A percentile compares a stretch with the other conserved stretches of the same genome.
phyloP scores from a whole-genome alignment of 441 rosid genomes.

The Euphorbia celastroides region DNA sequence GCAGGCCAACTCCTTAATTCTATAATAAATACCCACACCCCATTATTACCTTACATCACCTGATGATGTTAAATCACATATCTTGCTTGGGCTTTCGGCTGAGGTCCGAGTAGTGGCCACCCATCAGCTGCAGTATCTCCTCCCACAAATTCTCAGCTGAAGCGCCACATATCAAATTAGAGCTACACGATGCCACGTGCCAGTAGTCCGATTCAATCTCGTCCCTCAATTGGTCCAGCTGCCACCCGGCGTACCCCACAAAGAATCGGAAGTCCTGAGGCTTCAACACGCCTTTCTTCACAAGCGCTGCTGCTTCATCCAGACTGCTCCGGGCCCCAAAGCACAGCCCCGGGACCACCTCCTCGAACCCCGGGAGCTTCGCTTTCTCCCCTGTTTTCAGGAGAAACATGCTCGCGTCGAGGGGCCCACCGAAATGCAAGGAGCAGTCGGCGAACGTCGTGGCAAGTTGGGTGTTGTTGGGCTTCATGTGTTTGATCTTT shows the following conservation, averaged over 20 bases:
- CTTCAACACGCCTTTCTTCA: slow-evolving; percentile 65
- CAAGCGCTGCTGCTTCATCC: slow-evolving; percentile 74
- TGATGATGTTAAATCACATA: slow-evolving; percentile 22
- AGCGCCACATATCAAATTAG: slow-evolving; percentile 53
- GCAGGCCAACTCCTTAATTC: slow-evolving; percentile 16
- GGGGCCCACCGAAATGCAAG: slow-evolving; percentile 87
- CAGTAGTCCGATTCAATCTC: slow-evolving; percentile 80
- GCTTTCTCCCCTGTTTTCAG: slow-evolving; percentile 45
- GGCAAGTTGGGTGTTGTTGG: slow-evolving; percentile 64
- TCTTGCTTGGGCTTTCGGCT: slow-evolving; percentile 94
- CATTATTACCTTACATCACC: slow-evolving; percentile 17
- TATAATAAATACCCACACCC: not conserved
- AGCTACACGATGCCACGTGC: slow-evolving; percentile 83
- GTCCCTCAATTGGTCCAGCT: slow-evolving; percentile 76
- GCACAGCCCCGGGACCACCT: slow-evolving; percentile 76
- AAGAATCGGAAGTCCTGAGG: slow-evolving; percentile 87
- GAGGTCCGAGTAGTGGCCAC: slow-evolving; percentile 78
- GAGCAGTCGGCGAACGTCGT: slow-evolving; percentile 79
- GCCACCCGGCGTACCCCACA: slow-evolving; percentile 92
- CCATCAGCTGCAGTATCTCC: slow-evolving; percentile 90
- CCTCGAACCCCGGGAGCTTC: slow-evolving; percentile 66
- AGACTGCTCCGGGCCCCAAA: slow-evolving; percentile 75
- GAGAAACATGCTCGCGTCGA: slow-evolving; percentile 80
- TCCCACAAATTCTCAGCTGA: slow-evolving; percentile 70
- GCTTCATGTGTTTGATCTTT: slow-evolving; percentile 71